phyloP scores from a whole-genome alignment of 2,329 filamentous ascomycete genomes.

The Dactylellina haptotyla region DNA sequence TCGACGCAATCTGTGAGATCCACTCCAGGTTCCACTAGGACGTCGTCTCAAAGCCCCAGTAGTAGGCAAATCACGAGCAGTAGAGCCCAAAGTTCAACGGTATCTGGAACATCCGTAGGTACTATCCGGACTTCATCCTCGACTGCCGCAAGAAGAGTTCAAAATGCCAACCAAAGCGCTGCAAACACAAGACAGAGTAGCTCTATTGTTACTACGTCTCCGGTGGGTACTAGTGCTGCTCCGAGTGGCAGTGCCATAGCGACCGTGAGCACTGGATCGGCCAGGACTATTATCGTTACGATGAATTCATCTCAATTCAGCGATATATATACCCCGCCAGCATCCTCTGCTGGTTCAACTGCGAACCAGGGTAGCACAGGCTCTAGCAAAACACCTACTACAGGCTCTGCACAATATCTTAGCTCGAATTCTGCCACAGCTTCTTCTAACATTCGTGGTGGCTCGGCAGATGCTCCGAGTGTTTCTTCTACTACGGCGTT shows the following conservation, averaged over 20 bases:
- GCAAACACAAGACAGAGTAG: not conserved
- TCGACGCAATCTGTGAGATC: not conserved
- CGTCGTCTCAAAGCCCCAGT: too few relatives aligned
- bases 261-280: constrained; percentile 16
- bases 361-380: too few relatives aligned
- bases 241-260: not conserved
- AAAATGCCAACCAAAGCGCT: not conserved
- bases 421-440: too few relatives aligned
- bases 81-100: too few relatives aligned
- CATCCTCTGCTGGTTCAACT: not conserved
- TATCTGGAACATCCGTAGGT: too few relatives aligned
- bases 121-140: not conserved
- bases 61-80: too few relatives aligned
- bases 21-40: not conserved
- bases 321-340: constrained; percentile 5
- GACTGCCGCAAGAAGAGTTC: not conserved
- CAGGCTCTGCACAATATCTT: too few relatives aligned
- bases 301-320: constrained; percentile 29
- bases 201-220: not conserved
- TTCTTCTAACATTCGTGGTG: too few relatives aligned
- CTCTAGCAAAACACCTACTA: too few relatives aligned
- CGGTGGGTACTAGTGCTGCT: not conserved
- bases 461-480: too few relatives aligned
- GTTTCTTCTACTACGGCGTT: too few relatives aligned
- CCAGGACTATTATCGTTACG: constrained; percentile 17